Evolutionary conservation across 2,329 filamentous ascomycete species (phyloP).

Genomic region (Fusarium dimerum): DNA sequence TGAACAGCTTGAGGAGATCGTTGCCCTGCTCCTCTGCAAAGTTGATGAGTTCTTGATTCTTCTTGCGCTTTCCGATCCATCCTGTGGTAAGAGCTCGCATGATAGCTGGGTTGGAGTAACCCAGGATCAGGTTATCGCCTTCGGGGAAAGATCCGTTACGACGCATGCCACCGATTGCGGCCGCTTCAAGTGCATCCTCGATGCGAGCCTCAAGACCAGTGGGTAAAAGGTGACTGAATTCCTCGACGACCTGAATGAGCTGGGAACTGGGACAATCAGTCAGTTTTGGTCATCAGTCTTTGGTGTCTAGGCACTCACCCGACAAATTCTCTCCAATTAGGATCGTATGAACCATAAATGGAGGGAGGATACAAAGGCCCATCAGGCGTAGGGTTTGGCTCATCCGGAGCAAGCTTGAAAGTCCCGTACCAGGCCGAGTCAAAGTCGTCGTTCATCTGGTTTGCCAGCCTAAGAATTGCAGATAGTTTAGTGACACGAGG

Average conservation of each 20-base stretch:
- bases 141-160: slow-evolving; percentile 40
- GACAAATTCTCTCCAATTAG: slow-evolving; percentile 41
- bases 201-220: slow-evolving; percentile 35
- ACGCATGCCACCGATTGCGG: slow-evolving; percentile 41
- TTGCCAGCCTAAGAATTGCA: slow-evolving; percentile 19
- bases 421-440: slow-evolving; percentile 44
- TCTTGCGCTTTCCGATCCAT: slow-evolving; percentile 41
- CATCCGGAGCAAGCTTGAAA: slow-evolving; percentile 42
- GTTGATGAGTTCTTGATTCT: slow-evolving; percentile 38
- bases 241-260: slow-evolving; percentile 38
- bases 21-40: slow-evolving; percentile 39
- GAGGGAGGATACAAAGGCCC: slow-evolving; percentile 30
- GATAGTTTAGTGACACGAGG: not conserved
- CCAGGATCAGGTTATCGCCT: slow-evolving; percentile 40
- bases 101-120: slow-evolving; percentile 43
- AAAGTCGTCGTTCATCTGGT: slow-evolving; percentile 39
- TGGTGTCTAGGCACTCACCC: slow-evolving; percentile 20
- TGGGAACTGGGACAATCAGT: slow-evolving; percentile 26
- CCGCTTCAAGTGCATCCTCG: slow-evolving; percentile 37
- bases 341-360: slow-evolving; percentile 23
- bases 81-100: slow-evolving; percentile 43
- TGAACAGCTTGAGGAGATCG: slow-evolving; percentile 33
- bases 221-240: slow-evolving; percentile 35
- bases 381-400: slow-evolving; percentile 38
- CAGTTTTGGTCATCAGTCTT: not conserved